Evolutionary conservation across 345 rosid species (phyloP), one percentile per base, ranked within the genome.

Genomic region (Euphorbia lathyris): DNA sequence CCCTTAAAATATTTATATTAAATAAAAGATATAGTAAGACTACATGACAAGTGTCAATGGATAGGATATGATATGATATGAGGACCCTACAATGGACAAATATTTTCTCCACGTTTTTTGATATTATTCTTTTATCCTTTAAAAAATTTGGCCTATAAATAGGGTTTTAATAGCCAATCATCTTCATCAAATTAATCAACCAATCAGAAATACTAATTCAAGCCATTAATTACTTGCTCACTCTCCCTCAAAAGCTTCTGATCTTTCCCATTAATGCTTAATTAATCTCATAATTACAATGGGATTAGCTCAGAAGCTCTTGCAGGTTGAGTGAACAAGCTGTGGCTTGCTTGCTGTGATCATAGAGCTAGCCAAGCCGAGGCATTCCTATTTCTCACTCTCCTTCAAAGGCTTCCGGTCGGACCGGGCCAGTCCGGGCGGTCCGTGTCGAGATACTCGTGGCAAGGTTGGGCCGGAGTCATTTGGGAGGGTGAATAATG

Each of bases 211-310:
- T 9, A 45, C 5, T 2, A 45, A 45, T 19, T 45, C 77, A 74
- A 79, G 81, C 63, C 77, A 79, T 65, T 48, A 45, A 16, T 45
- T 45, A 51, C 45, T 73, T 75, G 74, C 52, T 74, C 79, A 66
- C 70, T 78, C 84, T 73, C 86, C 82, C 82, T 60, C 78, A 64
- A 72, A 64, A 43, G 76, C 81, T 77, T 74, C 84, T 68, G 40
- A 34, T 19, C 70, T 68, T 16, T 12, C 32, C 34, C 67, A 62
- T 34, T 34, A 34, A 34, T 34, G 38, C 38, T 34, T 34, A 34
- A 34, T 34, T 34, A 34, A 7, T 7, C 38, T 29, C 11, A 12
- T 7, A 14, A 30, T 22, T 9, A n/a, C 0, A 34, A 3, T 16
- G n/a, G 11, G 32, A 3, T 68, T 36, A 48, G 51, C 66, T 19